Evolutionary conservation across 257 asterid species (phyloP).

Genomic region (Nicotiana sylvestris): DNA sequence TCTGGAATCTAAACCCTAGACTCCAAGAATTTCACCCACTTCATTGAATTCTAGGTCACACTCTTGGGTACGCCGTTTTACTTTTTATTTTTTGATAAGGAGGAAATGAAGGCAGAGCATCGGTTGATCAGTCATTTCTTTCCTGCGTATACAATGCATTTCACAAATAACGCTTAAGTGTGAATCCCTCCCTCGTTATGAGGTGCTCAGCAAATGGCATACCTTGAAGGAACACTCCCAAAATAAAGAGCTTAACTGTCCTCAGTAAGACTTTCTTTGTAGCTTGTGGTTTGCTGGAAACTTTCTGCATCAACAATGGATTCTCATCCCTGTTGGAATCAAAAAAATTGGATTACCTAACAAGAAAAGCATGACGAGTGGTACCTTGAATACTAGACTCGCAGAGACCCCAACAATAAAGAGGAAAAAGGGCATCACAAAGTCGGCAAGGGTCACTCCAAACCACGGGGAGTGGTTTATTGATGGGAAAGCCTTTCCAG

Average conservation of each 20-base stretch:
- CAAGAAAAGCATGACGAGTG: not conserved
- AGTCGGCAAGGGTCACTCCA: slow-evolving; percentile 89
- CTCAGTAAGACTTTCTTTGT: slow-evolving; percentile 63
- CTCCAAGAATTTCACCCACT: not conserved
- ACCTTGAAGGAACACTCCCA: slow-evolving; percentile 94
- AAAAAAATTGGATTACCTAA: not conserved
- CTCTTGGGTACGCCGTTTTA: not conserved
- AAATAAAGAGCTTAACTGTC: slow-evolving; percentile 58
- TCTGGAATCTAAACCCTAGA: not conserved
- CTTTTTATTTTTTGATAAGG: not conserved
- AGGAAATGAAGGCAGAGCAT: not conserved
- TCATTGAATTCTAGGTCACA: not conserved
- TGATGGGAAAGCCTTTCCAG: slow-evolving; percentile 82
- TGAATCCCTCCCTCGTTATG: not conserved
- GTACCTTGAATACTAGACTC: slow-evolving; percentile 81
- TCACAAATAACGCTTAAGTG: not conserved
- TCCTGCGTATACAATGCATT: not conserved
- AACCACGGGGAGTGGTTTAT: slow-evolving; percentile 94
- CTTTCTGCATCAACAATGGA: slow-evolving; percentile 44
- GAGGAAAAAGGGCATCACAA: slow-evolving; percentile 94
- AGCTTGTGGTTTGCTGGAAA: slow-evolving; percentile 54
- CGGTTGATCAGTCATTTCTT: not conserved
- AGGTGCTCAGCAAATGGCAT: not conserved
- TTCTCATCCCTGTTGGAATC: not conserved
- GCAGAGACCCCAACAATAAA: slow-evolving; percentile 80